Base-by-base conservation (phyloP, 441 rosid species). In the Isatis lusitanica region DNA sequence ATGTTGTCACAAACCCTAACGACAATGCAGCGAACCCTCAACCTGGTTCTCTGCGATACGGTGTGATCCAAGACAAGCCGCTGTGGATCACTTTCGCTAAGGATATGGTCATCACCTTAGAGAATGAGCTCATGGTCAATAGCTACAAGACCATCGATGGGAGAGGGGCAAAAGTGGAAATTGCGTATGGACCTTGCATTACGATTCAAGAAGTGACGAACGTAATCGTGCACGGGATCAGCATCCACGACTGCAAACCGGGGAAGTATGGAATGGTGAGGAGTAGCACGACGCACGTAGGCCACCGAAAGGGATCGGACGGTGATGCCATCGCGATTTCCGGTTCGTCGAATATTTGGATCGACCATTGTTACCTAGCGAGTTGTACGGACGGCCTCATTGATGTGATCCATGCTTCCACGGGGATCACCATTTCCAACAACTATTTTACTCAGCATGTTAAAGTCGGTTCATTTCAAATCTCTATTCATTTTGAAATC, bases 141-240 rank as follows among this genome's bases (percentile, higher is more conserved):
- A 88, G 88, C 70, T 83, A 60, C 47, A 88, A 88, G 78, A 86
- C 91, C 1, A 85, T 86, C 6, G 89, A 88, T 75, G 91, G 93
- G 3, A 75, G 93, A 78, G 93, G 89, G 11, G 84, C 74, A 11
- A 81, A 74, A 18, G 91, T 88, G 43, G 88, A 85, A 68, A 88
- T 86, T 46, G 82, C 88, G 0, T 64, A 81, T 10, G 89, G 93
- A 33, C 89, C 91, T 0, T 86, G 89, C 75, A 73, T 88, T 11
- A 88, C 87, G 1, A 74, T 88, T 58, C 89, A 88, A 76, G 70
- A 63, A n/a, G 91, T 88, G 66, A 81, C 81, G 47, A 81, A 86
- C 40, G 80, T 88, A 26, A 88, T 88, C 15, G 68, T 88, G 65
- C 93, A 88, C 52, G 93, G 90, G 50, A 82, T 88, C 43, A 80